Evolutionary conservation across 2,329 filamentous ascomycete species (phyloP), one percentile per base, ranked within the genome.

Genomic region (Alternaria panax): DNA sequence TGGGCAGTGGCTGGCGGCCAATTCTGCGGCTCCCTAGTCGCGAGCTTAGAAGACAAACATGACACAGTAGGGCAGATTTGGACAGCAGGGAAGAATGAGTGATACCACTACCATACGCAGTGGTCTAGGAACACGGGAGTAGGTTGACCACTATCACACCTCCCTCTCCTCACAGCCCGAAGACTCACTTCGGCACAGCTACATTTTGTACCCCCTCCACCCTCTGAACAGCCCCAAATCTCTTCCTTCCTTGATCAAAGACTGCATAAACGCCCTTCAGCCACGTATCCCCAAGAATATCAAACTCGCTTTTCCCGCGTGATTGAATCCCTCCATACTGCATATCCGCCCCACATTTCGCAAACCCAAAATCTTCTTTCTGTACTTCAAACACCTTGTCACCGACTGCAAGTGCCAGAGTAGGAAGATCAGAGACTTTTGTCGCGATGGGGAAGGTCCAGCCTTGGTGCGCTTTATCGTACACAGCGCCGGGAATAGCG

Each of bases 251-350:
- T 56, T 86, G 83, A 69, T 90, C 87, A 73, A 89, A 90, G 58
- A 90, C 82, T 2, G 85, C 87, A 70, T 91, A 91, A 55, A 89
- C 80, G 24, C 82, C 85, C 80, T 89, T 89, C 75, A 91, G 75
- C 70, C 88, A 88, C 2, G 84, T 84, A 64, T 86, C 87, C 5
- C 88, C 88, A 16, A 88, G 79, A 43, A 91, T 89, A 70, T 90
- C 87, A 66, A 90, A 88, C 3, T 78, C 53, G 14, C 51, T 65
- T 2, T 46, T 41, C 2, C 66, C 63, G 22, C 63, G 43, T n/a
- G 84, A 87, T 78, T 91, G 88, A 30, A 91, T 86, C 2, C 87
- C 87, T 6, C 88, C 89, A 69, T 88, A 91, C 68, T 84, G 82
- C 73, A 83, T 83, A 3, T 83, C 84, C 48, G 83, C 80, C 11